A percentile compares a stretch with the other conserved stretches of the same genome.
Conservation (phyloP, 2,329 filamentous ascomycete species). For the Botrytis squamosa region DNA sequence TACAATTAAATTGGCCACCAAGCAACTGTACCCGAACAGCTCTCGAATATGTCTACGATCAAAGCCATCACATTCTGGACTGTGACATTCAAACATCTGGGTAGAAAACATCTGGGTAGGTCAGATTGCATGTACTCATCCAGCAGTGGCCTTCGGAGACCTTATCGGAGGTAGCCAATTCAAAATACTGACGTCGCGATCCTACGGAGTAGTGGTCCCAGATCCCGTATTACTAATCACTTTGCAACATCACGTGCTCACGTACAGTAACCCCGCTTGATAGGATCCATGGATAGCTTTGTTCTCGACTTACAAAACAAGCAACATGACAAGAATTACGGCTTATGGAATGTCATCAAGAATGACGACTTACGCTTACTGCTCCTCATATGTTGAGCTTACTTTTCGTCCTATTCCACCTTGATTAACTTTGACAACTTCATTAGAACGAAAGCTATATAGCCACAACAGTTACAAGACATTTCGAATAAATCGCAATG, state of each 20-base stretch:
- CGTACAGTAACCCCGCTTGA: conserved; percentile 2
- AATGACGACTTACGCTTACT: background rate
- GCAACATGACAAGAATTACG: background rate
- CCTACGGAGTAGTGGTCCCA: background rate
- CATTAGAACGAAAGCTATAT: background rate
- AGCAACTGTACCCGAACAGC: background rate
- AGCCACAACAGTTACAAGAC: background rate
- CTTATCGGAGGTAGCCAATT: background rate
- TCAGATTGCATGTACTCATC: background rate
- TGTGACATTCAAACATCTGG: background rate
- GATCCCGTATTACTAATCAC: conserved; percentile 6
- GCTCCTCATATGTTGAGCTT: background rate
- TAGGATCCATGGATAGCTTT: background rate
- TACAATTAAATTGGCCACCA: background rate
- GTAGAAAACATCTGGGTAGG: background rate
- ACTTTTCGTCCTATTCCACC: background rate
- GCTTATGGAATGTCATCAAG: background rate
- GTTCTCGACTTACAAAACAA: background rate
- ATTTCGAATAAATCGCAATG: conserved; percentile 2
- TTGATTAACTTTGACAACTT: background rate
- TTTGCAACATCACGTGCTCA: background rate
- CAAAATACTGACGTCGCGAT: background rate
- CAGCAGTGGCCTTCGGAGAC: background rate
- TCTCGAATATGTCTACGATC: background rate
- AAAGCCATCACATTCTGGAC: background rate